Conservation (phyloP, 2,329 filamentous ascomycete species). For the Biscogniauxia sp. region DNA sequence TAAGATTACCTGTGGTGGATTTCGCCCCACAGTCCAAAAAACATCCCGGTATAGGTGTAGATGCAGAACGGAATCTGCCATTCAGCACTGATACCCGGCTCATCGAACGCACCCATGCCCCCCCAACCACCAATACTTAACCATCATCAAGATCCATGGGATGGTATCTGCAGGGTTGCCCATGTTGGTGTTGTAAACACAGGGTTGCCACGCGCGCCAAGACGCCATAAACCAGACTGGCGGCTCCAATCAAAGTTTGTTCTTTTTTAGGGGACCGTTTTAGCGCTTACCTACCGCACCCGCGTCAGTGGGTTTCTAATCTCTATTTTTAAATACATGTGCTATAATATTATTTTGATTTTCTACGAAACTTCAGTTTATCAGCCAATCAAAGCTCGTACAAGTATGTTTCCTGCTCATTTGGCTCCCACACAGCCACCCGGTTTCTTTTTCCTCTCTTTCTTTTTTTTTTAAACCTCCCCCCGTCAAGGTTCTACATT, state of each 20-base stretch:
- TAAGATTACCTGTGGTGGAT: too few relatives aligned
- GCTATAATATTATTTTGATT: not conserved
- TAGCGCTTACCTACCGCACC: not conserved
- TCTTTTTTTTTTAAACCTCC: too few relatives aligned
- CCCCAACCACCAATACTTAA: not conserved
- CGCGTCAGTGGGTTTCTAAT: not conserved
- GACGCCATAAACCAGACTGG: conserved; percentile 5
- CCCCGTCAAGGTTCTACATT: not conserved
- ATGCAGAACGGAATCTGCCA: not conserved
- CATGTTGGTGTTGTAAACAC: not conserved
- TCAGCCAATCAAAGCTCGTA: not conserved
- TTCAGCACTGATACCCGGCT: not conserved
- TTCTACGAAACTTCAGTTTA: not conserved
- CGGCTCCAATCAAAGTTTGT: conserved; percentile 2
- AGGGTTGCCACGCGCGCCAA: conserved; percentile 21
- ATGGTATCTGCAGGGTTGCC: not conserved
- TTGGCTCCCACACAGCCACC: not conserved
- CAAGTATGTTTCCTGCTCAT: not conserved
- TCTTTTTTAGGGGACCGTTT: conserved; percentile 3
- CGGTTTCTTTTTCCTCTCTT: too few relatives aligned
- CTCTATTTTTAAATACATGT: not conserved
- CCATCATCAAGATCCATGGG: not conserved
- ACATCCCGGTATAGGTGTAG: too few relatives aligned
- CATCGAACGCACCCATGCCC: not conserved
- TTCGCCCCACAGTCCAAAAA: too few relatives aligned